A percentile compares a stretch with the other conserved stretches of the same genome.
Conservation (phyloP, 108 stramenopile genomes). For the Pseudonitzschia delicatissima region DNA sequence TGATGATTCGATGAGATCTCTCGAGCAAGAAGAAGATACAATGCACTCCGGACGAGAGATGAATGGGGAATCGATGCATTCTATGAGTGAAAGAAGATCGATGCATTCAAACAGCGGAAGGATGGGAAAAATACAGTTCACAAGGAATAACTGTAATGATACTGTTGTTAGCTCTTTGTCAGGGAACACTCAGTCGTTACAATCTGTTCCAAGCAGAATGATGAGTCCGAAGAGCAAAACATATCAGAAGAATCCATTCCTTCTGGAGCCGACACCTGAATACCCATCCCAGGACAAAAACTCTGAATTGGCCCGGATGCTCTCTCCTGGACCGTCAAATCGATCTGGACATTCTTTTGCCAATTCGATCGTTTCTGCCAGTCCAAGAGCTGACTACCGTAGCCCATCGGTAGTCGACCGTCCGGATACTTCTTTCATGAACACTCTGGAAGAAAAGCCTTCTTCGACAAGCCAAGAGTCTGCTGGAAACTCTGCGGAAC, state of each 20-base stretch:
- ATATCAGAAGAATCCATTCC: not conserved
- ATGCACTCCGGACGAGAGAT: constrained; percentile 9
- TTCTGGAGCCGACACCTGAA: constrained; percentile 14
- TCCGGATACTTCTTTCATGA: constrained; percentile 4
- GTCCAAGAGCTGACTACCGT: constrained; percentile 12
- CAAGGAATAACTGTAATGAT: constrained; percentile 8
- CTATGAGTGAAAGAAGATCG: constrained; percentile 21
- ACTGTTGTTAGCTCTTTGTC: constrained; percentile 23
- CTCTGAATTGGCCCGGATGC: not conserved
- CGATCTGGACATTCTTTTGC: constrained; percentile 28
- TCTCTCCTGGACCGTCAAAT: constrained; percentile 31
- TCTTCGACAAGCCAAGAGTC: constrained; percentile 12
- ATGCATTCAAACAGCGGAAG: constrained; percentile 26
- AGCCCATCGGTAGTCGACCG: not conserved
- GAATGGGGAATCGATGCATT: not conserved
- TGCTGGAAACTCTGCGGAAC: not conserved
- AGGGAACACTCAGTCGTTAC: constrained; percentile 13
- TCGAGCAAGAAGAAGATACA: constrained; percentile 10
- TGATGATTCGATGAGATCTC: constrained; percentile 4
- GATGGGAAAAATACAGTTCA: constrained; percentile 3
- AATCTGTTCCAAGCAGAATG: constrained; percentile 1
- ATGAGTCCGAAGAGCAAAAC: not conserved
- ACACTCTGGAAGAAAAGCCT: not conserved
- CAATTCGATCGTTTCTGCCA: constrained; percentile 31
- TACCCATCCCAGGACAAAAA: constrained; percentile 4